Percentiles rank a stretch among this genome's conserved stretches.
Evolutionary conservation across 768 basidiomycete species (phyloP).

Genomic region (Naganishia kalamii): DNA sequence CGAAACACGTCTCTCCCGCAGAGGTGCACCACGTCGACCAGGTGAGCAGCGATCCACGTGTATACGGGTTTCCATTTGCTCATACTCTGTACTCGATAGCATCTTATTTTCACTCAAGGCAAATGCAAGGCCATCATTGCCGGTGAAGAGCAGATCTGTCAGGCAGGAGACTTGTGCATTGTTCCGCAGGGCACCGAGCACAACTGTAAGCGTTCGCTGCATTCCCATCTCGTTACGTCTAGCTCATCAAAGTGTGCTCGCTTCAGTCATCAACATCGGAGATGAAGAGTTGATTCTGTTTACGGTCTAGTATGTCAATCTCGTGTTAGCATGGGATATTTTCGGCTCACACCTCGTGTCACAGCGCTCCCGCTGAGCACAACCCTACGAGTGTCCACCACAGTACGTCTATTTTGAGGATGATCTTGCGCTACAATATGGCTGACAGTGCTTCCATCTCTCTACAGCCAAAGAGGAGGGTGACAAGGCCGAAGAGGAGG

Average conservation of each 20-base stretch:
- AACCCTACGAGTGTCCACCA: conserved; percentile 44
- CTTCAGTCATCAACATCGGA: conserved; percentile 40
- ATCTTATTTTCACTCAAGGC: conserved; percentile 47
- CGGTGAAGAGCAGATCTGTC: conserved; percentile 48
- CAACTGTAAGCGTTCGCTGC: conserved; percentile 26
- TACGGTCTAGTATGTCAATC: conserved; percentile 41
- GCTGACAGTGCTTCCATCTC: neutral
- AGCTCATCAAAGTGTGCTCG: neutral
- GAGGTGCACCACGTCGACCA: conserved; percentile 46
- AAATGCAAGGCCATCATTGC: conserved; percentile 46
- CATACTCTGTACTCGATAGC: conserved; percentile 24
- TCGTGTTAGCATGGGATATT: neutral
- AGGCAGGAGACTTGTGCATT: conserved; percentile 48
- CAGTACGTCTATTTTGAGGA: conserved; percentile 22
- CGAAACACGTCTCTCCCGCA: neutral
- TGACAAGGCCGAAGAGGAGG: conserved; percentile 46
- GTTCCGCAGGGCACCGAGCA: conserved; percentile 49
- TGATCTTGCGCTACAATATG: neutral
- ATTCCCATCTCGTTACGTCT: neutral
- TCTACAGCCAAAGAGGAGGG: conserved; percentile 45
- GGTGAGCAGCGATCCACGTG: neutral
- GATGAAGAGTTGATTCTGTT: conserved; percentile 46
- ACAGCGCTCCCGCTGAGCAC: conserved; percentile 40
- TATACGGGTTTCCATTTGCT: neutral
- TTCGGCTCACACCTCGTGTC: neutral